Evolutionary conservation across 2,329 filamentous ascomycete genomes (phyloP), one percentile per base, ranked within the genome.

Genomic region (Dryadomyces quercus-mongolicae): DNA sequence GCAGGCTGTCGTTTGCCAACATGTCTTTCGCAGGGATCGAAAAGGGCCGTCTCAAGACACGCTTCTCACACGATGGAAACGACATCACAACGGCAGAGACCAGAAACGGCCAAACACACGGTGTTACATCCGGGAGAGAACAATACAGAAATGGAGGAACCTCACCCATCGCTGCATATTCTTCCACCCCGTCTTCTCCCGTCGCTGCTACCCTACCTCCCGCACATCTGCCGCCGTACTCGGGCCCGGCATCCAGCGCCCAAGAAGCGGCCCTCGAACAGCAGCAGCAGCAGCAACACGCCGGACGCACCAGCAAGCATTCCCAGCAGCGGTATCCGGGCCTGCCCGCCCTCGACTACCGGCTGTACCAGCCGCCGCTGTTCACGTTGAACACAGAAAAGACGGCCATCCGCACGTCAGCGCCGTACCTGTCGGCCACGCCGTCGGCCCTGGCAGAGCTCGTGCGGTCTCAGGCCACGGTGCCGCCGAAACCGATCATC

Each of bases 401-500:
- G 38, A 76, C 69, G 13, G 71, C 70, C 9, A 69, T 80, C 54
- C 70, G 69, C 21, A 73, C 73, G 51, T 69, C 71, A 45, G 71
- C 73, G 1, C 69, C 70, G n/a, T 72, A 75, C 59, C 67, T 80
- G 4, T 76, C 74, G 5, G 66, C 67, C 55, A 73, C 73, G 54
- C 68, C 69, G 25, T 62, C 63, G 15, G 74, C 73, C 6, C 67
- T 81, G 38, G 65, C 70, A 5, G 64, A 71, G 4, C 66, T 80
- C 21, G 62, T 81, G 25, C 71, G 73, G 40, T 62, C 66, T 36
- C 72, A 79, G 54, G 71, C 75, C 15, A 71, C 72, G 1, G 67
- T 81, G 0, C 77, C 77, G 20, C 77, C 78, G 7, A 81, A 81
- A 61, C 76, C 74, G 0, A 69, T 74, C 57, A 70, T 81, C 21